phyloP scores from a whole-genome alignment of 106 monocot species.

The Allium sativum region DNA sequence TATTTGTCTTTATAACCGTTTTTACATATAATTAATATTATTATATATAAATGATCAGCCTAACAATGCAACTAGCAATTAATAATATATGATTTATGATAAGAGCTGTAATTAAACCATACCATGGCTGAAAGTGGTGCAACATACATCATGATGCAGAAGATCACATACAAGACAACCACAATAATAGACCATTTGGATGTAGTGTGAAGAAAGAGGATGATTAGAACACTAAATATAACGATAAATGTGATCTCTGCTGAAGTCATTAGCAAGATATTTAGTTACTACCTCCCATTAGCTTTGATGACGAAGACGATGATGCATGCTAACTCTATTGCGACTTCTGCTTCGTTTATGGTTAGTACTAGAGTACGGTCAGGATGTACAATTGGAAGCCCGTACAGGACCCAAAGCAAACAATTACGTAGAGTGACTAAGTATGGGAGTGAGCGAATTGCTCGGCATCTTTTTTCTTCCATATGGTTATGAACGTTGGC shows the following conservation, averaged over 20 bases:
- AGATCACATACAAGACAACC: slow-evolving; percentile 7
- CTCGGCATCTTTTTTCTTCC: slow-evolving; percentile 14
- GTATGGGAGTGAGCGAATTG: slow-evolving; percentile 17
- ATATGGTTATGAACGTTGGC: slow-evolving; percentile 15
- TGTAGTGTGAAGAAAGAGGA: slow-evolving; percentile 1
- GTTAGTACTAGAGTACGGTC: slow-evolving; percentile 15
- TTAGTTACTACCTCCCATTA: background rate
- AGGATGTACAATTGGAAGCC: slow-evolving; percentile 14
- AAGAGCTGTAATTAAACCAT: background rate
- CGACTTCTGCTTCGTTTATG: slow-evolving; percentile 14
- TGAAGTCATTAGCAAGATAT: background rate
- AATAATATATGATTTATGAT: background rate
- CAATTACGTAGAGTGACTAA: slow-evolving; percentile 16
- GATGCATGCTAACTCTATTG: slow-evolving; percentile 10
- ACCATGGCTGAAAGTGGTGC: slow-evolving; percentile 15
- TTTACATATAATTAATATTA: background rate
- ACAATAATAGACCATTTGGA: slow-evolving; percentile 3
- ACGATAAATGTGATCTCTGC: slow-evolving; percentile 1
- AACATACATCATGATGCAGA: slow-evolving; percentile 19
- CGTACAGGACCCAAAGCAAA: slow-evolving; percentile 14
- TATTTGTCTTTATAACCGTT: slow-evolving; percentile 9
- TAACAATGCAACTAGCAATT: background rate
- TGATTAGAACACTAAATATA: slow-evolving; percentile 4
- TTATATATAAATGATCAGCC: background rate
- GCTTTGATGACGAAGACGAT: slow-evolving; percentile 4